Conservation (phyloP, 768 basidiomycete species). For the Neoboletus magnificus region DNA sequence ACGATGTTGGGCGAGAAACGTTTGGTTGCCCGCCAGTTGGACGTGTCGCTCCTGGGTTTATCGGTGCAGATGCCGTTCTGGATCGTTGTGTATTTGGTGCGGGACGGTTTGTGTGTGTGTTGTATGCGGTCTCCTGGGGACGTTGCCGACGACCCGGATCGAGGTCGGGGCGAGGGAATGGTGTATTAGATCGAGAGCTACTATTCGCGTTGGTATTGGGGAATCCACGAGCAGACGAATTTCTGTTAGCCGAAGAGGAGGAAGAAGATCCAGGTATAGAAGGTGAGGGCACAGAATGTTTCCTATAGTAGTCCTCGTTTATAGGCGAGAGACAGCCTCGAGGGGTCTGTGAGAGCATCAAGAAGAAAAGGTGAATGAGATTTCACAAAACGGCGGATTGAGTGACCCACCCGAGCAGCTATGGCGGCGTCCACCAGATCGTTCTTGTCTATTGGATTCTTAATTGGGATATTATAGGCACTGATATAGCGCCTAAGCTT, state of each 20-base stretch:
- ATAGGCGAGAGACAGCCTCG: slow-evolving; percentile 59
- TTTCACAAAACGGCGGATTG: not conserved
- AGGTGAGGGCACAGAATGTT: slow-evolving; percentile 25
- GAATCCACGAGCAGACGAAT: slow-evolving; percentile 10
- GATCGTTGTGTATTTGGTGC: slow-evolving; percentile 11
- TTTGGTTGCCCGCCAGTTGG: not conserved
- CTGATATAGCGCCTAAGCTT: slow-evolving; percentile 67
- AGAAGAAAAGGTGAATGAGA: not conserved
- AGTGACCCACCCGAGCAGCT: slow-evolving; percentile 42
- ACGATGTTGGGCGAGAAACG: slow-evolving; percentile 18
- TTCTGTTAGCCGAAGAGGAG: slow-evolving; percentile 18
- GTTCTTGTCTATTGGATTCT: slow-evolving; percentile 70
- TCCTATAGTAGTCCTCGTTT: slow-evolving; percentile 53
- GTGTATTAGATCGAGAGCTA: slow-evolving; percentile 27
- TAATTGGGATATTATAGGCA: slow-evolving; percentile 64
- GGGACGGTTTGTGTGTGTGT: slow-evolving; percentile 16
- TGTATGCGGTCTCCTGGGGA: slow-evolving; percentile 13
- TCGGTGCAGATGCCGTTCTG: slow-evolving; percentile 23
- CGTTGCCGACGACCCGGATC: slow-evolving; percentile 42
- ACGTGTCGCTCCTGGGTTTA: slow-evolving; percentile 10
- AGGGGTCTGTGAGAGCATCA: slow-evolving; percentile 36
- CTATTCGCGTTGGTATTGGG: slow-evolving; percentile 3
- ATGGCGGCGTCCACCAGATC: slow-evolving; percentile 70
- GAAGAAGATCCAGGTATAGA: slow-evolving; percentile 9
- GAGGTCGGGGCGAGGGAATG: slow-evolving; percentile 65